Evolutionary conservation across 2,329 filamentous ascomycete genomes (phyloP).

Genomic region (Scedosporium dehoogii): DNA sequence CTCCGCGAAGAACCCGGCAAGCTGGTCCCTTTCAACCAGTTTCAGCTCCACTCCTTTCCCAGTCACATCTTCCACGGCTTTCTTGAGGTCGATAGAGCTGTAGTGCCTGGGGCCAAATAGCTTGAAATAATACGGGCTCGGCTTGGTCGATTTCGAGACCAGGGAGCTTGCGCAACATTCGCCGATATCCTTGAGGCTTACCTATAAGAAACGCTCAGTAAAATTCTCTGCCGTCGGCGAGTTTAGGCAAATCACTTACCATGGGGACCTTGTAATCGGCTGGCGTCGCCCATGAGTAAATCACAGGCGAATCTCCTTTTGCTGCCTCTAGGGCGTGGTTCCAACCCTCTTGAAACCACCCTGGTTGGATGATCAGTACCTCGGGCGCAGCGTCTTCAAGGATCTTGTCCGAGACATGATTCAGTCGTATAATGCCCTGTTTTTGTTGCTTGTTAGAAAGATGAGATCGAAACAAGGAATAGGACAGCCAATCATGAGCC

Average conservation of each 20-base stretch:
- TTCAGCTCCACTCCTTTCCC: conserved; percentile 16
- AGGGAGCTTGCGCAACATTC: conserved; percentile 15
- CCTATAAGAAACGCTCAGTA: conserved; percentile 10
- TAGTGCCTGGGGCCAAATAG: conserved; percentile 20
- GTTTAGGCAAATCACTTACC: conserved; percentile 12
- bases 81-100: conserved; percentile 18
- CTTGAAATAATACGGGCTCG: conserved; percentile 13
- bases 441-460: conserved; percentile 8
- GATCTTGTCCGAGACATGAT: conserved; percentile 14
- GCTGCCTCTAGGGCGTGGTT: conserved; percentile 5
- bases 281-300: conserved; percentile 17
- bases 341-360: conserved; percentile 15
- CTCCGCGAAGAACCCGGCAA: conserved; percentile 16
- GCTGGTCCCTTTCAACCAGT: conserved; percentile 13
- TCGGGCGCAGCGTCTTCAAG: conserved; percentile 13
- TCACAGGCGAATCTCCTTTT: conserved; percentile 12
- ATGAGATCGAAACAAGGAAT: neutral
- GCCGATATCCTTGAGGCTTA: conserved; percentile 20
- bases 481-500: neutral
- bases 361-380: conserved; percentile 14
- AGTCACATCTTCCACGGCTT: conserved; percentile 16
- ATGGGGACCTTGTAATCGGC: conserved; percentile 21
- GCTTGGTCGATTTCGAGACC: conserved; percentile 9
- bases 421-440: conserved; percentile 18
- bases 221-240: neutral